Evolutionary conservation across 1,284 basidiomycete genomes (phyloP), one percentile per base, ranked within the genome.

Genomic region (Moesziomyces parantarcticus): DNA sequence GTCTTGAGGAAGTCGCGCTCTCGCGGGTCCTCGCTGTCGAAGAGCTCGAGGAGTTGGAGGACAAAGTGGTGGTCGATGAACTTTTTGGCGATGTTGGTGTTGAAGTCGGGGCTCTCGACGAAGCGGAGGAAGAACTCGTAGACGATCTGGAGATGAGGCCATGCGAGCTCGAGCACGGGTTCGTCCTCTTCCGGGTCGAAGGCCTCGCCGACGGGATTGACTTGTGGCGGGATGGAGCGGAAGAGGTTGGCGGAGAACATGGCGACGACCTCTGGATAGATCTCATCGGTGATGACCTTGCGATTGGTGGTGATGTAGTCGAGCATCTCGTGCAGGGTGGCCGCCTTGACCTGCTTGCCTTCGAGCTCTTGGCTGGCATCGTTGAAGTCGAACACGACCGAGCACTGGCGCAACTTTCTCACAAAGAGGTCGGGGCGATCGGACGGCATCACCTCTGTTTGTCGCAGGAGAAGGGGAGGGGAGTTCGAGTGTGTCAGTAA

Each of bases 51-150:
- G 52, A 99, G 89, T 85, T 94, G 77, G 62, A 99, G 88, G 6
- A 99, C 94, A 85, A 99, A 99, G 47, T 89, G 86, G 83, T 98
- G 97, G 84, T 99, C 97, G 83, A 99, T 95, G 86, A 94, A 97
- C 61, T 93, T 92, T 86, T 98, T 99, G 58, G 97, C 97, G 69
- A 97, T 86, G 84, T 97, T 97, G 77, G 94, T 96, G 88, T 97
- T 98, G 87, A 99, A 98, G 84, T 99, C 97, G 13, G 93, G 92
- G 81, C 91, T 93, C 86, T 99, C 97, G 65, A 99, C 93, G 82
- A 99, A 99, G 57, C 97, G 92, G 39, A 99, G 90, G 90, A 99
- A 99, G 86, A 99, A 98, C 85, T 99, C 97, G 86, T 99, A 99
- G 53, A 99, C 97, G 76, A 99, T 96, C 86, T 99, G 96, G 58